Base-by-base conservation (phyloP, 495 filamentous ascomycete species). In the Trypethelium eluteriae region DNA sequence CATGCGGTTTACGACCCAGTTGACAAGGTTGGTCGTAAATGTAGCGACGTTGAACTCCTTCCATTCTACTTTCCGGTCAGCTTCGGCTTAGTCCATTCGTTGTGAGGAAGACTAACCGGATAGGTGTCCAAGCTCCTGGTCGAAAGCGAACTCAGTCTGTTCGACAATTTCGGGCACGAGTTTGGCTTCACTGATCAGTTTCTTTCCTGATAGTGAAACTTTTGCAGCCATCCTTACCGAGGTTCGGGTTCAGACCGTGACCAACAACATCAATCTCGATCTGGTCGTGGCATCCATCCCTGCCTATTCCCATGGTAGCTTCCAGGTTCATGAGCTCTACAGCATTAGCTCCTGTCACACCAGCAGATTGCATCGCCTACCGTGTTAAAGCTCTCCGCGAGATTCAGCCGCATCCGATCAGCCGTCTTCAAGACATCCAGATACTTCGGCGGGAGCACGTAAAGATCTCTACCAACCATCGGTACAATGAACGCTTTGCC, bases 361-460 rank as follows among this genome's bases (percentile, higher is more conserved):
- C 49, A 16, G n/a, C 10, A 53, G 10, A 1, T 14, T 7, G 41
- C 11, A 0, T 11, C 5, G 0, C 49, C 18, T 25, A 53, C 49
- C 5, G 49, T 53, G 2, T 53, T 53, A 53, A 53, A 53, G n/a
- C 49, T 53, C 16, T 53, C 10, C 18, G n/a, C 49, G 18, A 53
- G 49, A 53, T 2, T 53, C 10, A 53, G 18, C 5, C 49, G 49
- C 49, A 18, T 53, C 16, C 49, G 0, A 1, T 53, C 49, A 14
- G 18, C 49, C 18, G 49, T 53, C 49, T 53, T 53, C 11, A 53
- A 25, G 18, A 53, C 16, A 25, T 53, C 49, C 5, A 53, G 18
- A n/a, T 53, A 53, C 49, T 53, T 53, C 18, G 49, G 49, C 18
- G 49, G 49, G 18, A 53, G 49, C 5, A 53, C 49, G n/a, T 53